A percentile compares a stretch with the other conserved stretches of the same genome.
Evolutionary conservation across 805 yeast species (phyloP).

Genomic region (Candida anglica): DNA sequence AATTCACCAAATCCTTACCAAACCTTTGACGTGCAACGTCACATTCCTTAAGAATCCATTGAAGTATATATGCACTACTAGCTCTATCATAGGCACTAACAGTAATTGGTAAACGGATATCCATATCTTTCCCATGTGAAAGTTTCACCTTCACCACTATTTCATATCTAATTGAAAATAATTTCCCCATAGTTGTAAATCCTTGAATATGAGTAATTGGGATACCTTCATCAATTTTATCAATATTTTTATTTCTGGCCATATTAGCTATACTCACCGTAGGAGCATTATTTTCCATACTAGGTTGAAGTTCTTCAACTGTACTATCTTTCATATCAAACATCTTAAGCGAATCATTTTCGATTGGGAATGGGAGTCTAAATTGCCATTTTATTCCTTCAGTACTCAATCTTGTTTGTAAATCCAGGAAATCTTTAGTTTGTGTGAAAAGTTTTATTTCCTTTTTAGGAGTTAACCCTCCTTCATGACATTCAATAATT

Average conservation of each 20-base stretch:
- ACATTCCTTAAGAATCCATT: slow-evolving; percentile 52
- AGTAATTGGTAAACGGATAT: slow-evolving; percentile 47
- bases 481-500: slow-evolving; percentile 49
- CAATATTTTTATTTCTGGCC: slow-evolving; percentile 15
- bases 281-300: slow-evolving; percentile 2
- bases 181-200: slow-evolving; percentile 47
- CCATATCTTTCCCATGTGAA: slow-evolving; percentile 46
- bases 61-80: slow-evolving; percentile 46
- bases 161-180: slow-evolving; percentile 51
- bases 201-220: slow-evolving; percentile 45
- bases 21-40: slow-evolving; percentile 36
- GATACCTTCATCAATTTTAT: slow-evolving; percentile 33
- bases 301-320: not conserved
- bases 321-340: slow-evolving; percentile 7
- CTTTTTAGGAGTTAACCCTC: slow-evolving; percentile 45
- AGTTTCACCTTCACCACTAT: slow-evolving; percentile 46
- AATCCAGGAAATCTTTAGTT: slow-evolving; percentile 20
- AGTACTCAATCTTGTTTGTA: slow-evolving; percentile 16
- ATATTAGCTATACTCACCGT: slow-evolving; percentile 12
- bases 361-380: slow-evolving; percentile 26
- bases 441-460: slow-evolving; percentile 38
- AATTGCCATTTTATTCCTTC: slow-evolving; percentile 23
- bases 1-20: slow-evolving; percentile 26
- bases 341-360: slow-evolving; percentile 30
- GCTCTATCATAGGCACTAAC: slow-evolving; percentile 50